Conservation (phyloP, 176 grass and related monocot species). For the Oropetium thomaeum region DNA sequence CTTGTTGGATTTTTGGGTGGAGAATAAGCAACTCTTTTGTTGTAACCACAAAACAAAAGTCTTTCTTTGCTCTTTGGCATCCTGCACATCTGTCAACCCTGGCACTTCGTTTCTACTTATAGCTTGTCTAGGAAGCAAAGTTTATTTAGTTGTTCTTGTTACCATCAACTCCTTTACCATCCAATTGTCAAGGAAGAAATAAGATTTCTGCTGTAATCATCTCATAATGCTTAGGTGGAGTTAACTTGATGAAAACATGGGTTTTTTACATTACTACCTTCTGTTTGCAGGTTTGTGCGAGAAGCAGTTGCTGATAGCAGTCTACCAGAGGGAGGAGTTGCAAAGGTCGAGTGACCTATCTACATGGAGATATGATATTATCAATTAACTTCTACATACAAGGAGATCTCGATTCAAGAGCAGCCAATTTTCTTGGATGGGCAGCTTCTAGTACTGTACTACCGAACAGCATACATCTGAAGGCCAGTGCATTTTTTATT, state of each 20-base stretch:
- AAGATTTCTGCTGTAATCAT: neutral
- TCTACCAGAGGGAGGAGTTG: conserved; percentile 48
- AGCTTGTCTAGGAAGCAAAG: neutral
- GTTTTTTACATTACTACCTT: conserved; percentile 10
- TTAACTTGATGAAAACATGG: neutral
- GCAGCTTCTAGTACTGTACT: neutral
- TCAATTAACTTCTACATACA: neutral
- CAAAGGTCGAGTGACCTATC: conserved; percentile 47
- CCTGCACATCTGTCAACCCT: neutral
- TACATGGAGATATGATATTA: neutral
- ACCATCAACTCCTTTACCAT: neutral
- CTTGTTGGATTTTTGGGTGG: neutral
- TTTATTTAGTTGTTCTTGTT: neutral
- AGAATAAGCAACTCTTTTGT: neutral
- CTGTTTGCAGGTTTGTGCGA: conserved; percentile 48
- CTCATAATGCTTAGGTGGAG: neutral
- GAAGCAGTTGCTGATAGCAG: conserved; percentile 56
- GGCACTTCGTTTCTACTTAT: neutral
- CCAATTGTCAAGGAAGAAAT: neutral
- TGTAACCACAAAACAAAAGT: neutral
- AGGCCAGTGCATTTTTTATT: neutral
- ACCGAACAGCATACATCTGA: conserved; percentile 2
- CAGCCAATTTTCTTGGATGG: neutral
- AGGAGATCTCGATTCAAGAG: neutral
- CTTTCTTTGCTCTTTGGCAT: conserved; percentile 14